Evolutionary conservation across 2,329 filamentous ascomycete genomes (phyloP), one percentile per base, ranked within the genome.

Genomic region (Madurella fahalii): DNA sequence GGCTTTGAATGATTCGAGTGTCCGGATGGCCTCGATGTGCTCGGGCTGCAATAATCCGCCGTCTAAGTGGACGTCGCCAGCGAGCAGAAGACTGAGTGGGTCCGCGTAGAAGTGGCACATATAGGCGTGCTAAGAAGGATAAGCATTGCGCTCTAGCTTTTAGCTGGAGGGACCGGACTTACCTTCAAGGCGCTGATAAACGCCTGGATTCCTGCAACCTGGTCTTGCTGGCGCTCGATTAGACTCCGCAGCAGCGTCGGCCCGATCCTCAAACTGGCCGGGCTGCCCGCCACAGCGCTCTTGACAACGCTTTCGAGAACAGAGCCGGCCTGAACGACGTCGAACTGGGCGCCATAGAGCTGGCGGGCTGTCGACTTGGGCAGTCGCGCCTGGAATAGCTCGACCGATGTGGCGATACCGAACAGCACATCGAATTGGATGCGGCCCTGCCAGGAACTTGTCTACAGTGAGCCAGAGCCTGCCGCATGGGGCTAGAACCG

Each of bases 51-150:
- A 59, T 1, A 74, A 52, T 13, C 66, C 59, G 15, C 65, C 54
- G 7, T 68, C 60, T 43, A 64, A 59, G 18, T 63, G 61, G 2
- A n/a, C 46, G n/a, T 54, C 51, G 8, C 45, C 57, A 2, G 72
- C 71, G 9, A 84, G 69, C 34, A 93, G 77, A 4, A 90, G 68
- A 57, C 84, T 89, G 3, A 91, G 74, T 1, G 86, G 82, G 62
- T 91, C 93, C 40, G 86, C 87, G 63, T 90, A 93, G 65, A 89
- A 93, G 67, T 91, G 87, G 54, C 86, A 89, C 89, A 95, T 92
- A 66, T 91, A 90, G 1, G 86, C 83, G 70, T 93, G 94, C 81
- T 90, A 67, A 12, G 20, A 42, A 7, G 52, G 34, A 9, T 49
- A 18, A 40, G 5, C 32, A 7, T 8, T 32, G 9, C 40, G 40